Conservation (phyloP, 2,329 filamentous ascomycete species). For the Phoma sp. region DNA sequence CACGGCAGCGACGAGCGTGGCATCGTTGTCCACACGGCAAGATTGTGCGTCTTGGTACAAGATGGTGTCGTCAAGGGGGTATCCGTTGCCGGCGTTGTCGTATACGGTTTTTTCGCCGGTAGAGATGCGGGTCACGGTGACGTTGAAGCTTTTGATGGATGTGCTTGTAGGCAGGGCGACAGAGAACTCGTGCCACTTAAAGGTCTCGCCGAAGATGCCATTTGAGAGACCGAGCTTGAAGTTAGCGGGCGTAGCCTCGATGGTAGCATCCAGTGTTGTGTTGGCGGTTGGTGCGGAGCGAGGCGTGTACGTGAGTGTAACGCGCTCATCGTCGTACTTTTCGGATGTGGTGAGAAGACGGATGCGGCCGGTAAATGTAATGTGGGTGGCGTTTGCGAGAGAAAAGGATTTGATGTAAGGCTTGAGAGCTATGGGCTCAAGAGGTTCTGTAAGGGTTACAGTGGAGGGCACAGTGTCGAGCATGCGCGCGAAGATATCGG, state of each 20-base stretch:
- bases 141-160: conserved; percentile 10
- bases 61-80: conserved; percentile 3
- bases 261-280: conserved; percentile 7
- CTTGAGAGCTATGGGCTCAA: conserved; percentile 23
- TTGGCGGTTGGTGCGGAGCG: background rate
- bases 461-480: conserved; percentile 29
- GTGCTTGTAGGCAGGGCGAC: background rate
- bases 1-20: conserved; percentile 9
- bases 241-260: background rate
- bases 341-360: conserved; percentile 21
- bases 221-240: background rate
- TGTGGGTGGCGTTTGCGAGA: conserved; percentile 15
- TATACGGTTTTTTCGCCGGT: conserved; percentile 2
- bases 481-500: conserved; percentile 27
- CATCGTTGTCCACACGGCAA: conserved; percentile 1
- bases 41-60: conserved; percentile 10
- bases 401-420: conserved; percentile 25
- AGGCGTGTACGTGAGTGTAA: conserved; percentile 7
- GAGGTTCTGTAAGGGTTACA: conserved; percentile 26
- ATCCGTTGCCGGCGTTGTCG: conserved; percentile 11
- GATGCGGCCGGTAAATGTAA: conserved; percentile 24
- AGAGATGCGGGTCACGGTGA: conserved; percentile 2
- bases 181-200: conserved; percentile 17
- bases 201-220: conserved; percentile 10
- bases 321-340: conserved; percentile 2